Base-by-base conservation (phyloP, 148 eudicot genomes). In the Rhododendron griersonianum region DNA sequence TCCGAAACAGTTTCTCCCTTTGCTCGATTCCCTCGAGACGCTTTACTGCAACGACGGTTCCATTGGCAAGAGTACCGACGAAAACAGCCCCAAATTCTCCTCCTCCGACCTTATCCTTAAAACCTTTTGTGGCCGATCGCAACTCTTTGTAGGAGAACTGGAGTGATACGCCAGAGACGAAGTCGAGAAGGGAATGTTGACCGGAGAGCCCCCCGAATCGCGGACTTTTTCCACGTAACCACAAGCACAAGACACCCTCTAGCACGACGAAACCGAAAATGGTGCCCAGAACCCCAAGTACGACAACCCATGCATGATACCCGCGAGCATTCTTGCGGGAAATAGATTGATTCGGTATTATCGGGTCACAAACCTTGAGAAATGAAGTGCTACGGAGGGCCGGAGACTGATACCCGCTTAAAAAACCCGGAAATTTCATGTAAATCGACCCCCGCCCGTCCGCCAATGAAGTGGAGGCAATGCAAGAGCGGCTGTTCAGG, bases 21-120 rank as follows among this genome's bases (percentile, higher is more conserved):
- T 41, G 44, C 44, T 41, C 44, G 7, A 41, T 41, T 41, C 44
- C 44, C 44, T 41, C 44, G 1, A 41, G 44, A 41, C 89, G 93
- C 86, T 96, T 96, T 77, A 94, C 97, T 9, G 99, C 99, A 69
- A 89, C 94, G 61, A 91, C 81, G 0, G 92, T 90, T 82, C 80
- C 86, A 86, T 94, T 94, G 1, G 93, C 88, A 44, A 96, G 92
- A 80, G 90, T 86, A 28, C 94, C 99, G 85, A 81, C 89, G 30
- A 93, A 96, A 47, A 95, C 98, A 3, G 97, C 89, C 55, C 99
- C 99, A 84, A 94, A 94, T 18, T 97, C 99, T 80, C 99, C 98
- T 3, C 84, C 92, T 1, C 98, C 98, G 11, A 96, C 95, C 91
- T 93, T 94, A 90, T 96, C 96, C 91, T 90, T 90, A 74, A 95